Evolutionary conservation across 2,329 filamentous ascomycete genomes (phyloP).

Genomic region (Ophiostoma ulmi): DNA sequence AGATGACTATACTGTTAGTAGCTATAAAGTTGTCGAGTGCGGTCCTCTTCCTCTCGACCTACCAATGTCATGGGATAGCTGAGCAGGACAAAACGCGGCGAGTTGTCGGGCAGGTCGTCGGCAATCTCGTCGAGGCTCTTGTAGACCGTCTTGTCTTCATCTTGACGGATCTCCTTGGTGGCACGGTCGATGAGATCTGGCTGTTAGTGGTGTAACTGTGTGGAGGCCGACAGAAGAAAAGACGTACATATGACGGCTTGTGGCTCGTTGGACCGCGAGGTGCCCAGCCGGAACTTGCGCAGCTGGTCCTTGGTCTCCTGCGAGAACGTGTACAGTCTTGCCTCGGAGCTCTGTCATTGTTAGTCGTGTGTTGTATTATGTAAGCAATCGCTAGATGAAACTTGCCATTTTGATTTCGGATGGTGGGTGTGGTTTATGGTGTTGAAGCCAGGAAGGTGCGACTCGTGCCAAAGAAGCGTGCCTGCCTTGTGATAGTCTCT

Average conservation of each 20-base stretch:
- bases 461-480: not conserved
- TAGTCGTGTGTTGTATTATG: not conserved
- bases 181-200: conserved; percentile 76
- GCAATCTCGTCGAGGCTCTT: conserved; percentile 71
- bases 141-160: conserved; percentile 72
- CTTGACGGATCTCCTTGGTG: conserved; percentile 81
- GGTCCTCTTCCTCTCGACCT: not conserved
- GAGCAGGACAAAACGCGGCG: conserved; percentile 81
- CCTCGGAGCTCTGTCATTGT: conserved; percentile 61
- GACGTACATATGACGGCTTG: conserved; percentile 91
- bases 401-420: not conserved
- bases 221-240: not conserved
- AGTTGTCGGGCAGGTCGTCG: conserved; percentile 88
- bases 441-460: not conserved
- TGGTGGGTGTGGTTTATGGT: not conserved
- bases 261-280: conserved; percentile 76
- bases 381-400: not conserved
- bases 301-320: conserved; percentile 83
- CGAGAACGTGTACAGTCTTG: conserved; percentile 87
- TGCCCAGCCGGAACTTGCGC: conserved; percentile 88
- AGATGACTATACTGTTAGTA: conserved; percentile 53
- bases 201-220: not conserved
- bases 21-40: conserved; percentile 25
- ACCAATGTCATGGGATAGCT: conserved; percentile 88
- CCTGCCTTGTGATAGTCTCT: not conserved